A percentile compares a stretch with the other conserved stretches of the same genome.
These are phyloP conservation scores for Pleurozium schreberi DNA, from an alignment of 225 moss, liverwort and hornwort genomes.

Conservation along the genomic window DNA sequence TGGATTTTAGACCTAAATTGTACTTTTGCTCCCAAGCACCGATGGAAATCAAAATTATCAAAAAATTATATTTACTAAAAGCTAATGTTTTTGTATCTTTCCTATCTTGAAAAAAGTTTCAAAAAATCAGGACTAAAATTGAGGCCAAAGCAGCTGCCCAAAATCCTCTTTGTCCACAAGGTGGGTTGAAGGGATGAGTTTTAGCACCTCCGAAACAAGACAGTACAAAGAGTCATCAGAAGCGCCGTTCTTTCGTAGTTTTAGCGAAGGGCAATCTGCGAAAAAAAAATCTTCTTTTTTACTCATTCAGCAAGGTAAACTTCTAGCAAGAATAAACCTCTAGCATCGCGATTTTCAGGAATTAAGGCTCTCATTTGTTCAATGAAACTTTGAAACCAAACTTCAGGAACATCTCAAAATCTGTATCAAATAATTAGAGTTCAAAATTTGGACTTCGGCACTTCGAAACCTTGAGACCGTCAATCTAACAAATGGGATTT, in stretches of 20 bases:
- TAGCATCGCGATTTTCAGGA: not conserved
- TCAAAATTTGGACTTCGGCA: not conserved
- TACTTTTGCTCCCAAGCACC: too few relatives aligned
- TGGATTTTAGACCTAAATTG: too few relatives aligned
- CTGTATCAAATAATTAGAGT: not conserved
- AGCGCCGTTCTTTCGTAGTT: not conserved
- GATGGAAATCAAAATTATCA: too few relatives aligned
- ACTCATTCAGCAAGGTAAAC: not conserved
- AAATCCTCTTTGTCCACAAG: too few relatives aligned
- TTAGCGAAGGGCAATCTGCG: not conserved
- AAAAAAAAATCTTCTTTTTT: not conserved
- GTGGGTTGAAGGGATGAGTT: not conserved
- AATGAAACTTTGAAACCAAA: not conserved
- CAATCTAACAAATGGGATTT: not conserved
- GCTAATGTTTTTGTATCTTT: too few relatives aligned
- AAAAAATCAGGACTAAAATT: too few relatives aligned
- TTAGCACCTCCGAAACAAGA: not conserved
- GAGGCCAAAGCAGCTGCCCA: too few relatives aligned
- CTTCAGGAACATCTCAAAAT: not conserved
- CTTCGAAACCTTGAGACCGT: not conserved
- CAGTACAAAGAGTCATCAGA: not conserved
- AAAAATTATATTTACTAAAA: too few relatives aligned
- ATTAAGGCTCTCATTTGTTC: not conserved
- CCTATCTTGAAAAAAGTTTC: too few relatives aligned
- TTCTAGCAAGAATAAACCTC: not conserved